Conservation (phyloP, 495 filamentous ascomycete genomes). For the Sordaria brevicollis region DNA sequence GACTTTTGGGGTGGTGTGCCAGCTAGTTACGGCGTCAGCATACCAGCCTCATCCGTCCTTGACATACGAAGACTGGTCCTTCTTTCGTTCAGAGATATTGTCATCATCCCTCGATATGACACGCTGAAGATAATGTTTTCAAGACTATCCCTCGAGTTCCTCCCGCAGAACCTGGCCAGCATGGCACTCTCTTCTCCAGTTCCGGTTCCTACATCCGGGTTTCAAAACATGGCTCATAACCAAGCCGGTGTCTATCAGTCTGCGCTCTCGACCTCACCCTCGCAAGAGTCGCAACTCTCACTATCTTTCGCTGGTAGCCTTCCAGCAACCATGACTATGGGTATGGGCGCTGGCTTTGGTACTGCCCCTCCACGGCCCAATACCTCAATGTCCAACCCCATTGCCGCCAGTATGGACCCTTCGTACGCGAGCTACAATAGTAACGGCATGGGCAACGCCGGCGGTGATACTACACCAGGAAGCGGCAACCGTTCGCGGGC, state of each 20-base stretch:
- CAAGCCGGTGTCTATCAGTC: constrained; percentile 6
- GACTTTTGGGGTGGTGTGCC: constrained; percentile 77
- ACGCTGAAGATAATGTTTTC: constrained; percentile 84
- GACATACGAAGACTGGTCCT: constrained; percentile 85
- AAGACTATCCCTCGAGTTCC: constrained; percentile 72
- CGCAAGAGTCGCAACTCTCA: constrained; percentile 24
- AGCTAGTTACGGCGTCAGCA: constrained; percentile 17
- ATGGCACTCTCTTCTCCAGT: constrained; percentile 33
- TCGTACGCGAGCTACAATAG: constrained; percentile 63
- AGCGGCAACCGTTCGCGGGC: constrained; percentile 56
- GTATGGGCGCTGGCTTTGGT: not conserved
- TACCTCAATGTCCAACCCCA: constrained; percentile 47
- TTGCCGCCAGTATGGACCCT: constrained; percentile 46
- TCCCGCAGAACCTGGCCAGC: constrained; percentile 49
- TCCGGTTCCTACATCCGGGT: constrained; percentile 28
- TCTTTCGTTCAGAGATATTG: constrained; percentile 77
- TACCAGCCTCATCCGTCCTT: constrained; percentile 40
- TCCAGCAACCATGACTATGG: not conserved
- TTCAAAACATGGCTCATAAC: constrained; percentile 5
- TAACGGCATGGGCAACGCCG: constrained; percentile 60
- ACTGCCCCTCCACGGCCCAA: constrained; percentile 44
- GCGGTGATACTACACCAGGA: constrained; percentile 43
- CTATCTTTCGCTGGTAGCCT: constrained; percentile 29
- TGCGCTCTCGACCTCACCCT: constrained; percentile 19
- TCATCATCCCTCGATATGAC: constrained; percentile 79